Base-by-base conservation (phyloP, 768 basidiomycete species). In the Lactarius sanguifluus region DNA sequence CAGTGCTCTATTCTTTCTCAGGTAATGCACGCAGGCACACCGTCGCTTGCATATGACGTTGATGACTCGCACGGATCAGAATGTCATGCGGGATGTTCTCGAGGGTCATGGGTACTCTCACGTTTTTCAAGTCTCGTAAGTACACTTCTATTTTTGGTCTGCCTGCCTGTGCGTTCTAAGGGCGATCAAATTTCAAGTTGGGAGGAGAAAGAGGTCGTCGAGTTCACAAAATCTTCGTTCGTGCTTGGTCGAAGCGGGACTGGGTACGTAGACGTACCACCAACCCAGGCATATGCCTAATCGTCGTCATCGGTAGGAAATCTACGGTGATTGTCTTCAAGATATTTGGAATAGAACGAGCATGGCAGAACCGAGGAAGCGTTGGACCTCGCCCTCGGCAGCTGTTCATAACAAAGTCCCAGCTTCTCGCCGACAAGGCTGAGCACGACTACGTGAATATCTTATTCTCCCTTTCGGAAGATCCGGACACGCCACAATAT, bases 291-390 rank as follows among this genome's bases (percentile, higher is more conserved):
- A n/a, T n/a, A 13, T 40, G 34, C 25, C 18, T 54, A 30, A 52
- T 25, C 20, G 6, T 30, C 13, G 2, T 16, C 30, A 5, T 50
- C 68, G 38, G 30, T 38, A 89, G 89, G 1, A 90, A 90, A 80
- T 90, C 88, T 0, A 91, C 90, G 0, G 87, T 88, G 0, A 89
- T 91, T 82, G 77, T 91, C 1, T 88, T 87, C 77, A 90, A 89
- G 73, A 90, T 91, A 82, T 78, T 90, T 2, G 81, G 83, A 1
- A 83, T 89, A 8, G 86, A 91, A 69, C 76, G 82, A n/a, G 79
- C 83, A 2, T 86, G 81, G 76, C 74, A 82, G 43, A 66, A 78
- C 30, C 74, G 77, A 28, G 74, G 73, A 10, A 76, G 73, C 18
- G 67, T 74, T 3, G 73, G 78, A 45, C 72, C 76, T 0, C 85